Base-by-base conservation (phyloP, 2,329 filamentous ascomycete species). In the Gnomoniopsis smithogilvyi region DNA sequence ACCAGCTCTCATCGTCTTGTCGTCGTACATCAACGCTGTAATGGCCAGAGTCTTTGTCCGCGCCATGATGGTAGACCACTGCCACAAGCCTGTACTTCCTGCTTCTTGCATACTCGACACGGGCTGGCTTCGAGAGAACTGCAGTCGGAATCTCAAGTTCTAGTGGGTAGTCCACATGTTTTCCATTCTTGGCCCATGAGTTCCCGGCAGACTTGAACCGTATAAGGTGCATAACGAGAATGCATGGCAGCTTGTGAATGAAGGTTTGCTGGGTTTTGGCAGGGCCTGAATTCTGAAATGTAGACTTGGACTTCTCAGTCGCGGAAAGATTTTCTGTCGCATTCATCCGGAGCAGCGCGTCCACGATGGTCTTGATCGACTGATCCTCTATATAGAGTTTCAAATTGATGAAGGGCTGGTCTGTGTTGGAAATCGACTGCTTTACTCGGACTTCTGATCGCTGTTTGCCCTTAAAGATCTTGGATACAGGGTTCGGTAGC, bases 1-100 rank as follows among this genome's bases (percentile, higher is more conserved):
- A 90, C 95, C 95, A 99, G 73, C 97, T 93, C 22, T 85, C 85
- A n/a, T 89, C 92, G 70, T 99, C 95, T 73, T 98, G 94, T 54
- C 95, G 89, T 59, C 93, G 87, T 45, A 97, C 89, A 72, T 99
- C 95, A n/a, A 96, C 94, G 1, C 95, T 99, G 74, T 99, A 99
- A 73, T 99, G 95, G 3, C 95, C 95, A 54, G 92, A 93, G 64
- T 90, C 96, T 38, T 95, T 95, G 67, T 96, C 96, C 78, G 96
- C 97, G 61, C 95, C 95, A 67, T 99, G 95, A 69, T 99, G 95
- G 71, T 99, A 99, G 22, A 99, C 92, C 33, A 96, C 95, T 21
- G 89, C 90, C 63, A 88, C 95, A 15, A 99, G 83, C 52, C 86
- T 87, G 74, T 98, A 99, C 48, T 81, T 81, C n/a, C 54, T 56